Base-by-base conservation (phyloP, 345 rosid genomes). In the Salix suchowensis region DNA sequence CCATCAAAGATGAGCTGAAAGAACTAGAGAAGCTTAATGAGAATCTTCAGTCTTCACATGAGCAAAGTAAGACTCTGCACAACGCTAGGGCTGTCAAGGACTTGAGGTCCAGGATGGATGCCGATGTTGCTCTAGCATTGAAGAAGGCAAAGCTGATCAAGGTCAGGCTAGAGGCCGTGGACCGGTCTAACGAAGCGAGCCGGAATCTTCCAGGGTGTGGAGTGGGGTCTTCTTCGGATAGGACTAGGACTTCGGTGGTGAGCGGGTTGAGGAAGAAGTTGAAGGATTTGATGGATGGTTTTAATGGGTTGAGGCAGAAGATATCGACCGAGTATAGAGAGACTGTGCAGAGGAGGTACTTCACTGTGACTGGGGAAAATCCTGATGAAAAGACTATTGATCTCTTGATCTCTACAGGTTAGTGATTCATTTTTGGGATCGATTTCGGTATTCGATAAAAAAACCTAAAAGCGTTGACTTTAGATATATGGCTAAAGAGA, bases 291-390 rank as follows among this genome's bases (percentile, higher is more conserved):
- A 94, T 96, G 98, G 97, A 93, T 72, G 87, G 91, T 44, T 96
- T 96, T 61, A 91, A 76, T 32, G 82, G 70, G 15, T 79, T 96
- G 86, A 91, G 98, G 68, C 88, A 88, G 83, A 82, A 81, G 81
- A 89, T 93, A 37, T 90, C 97, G 30, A 67, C 85, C 0, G 99
- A 96, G 90, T 91, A 94, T 34, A 85, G 93, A 81, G 98, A 93
- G 80, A 94, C 99, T n/a, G 97, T 94, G 1, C 89, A 89, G 89
- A 77, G 99, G 76, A 87, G 99, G 82, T 96, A 91, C 67, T 94
- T 86, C 55, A 96, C 98, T 2, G 97, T 94, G 76, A 91, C 98
- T 40, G 99, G 98, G 21, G 97, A 93, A 82, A 90, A 92, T 79
- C 98, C 98, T 0, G 97, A 94, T 46, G 99, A 92, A 66, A 76